Evolutionary conservation across 345 rosid species (phyloP).

Genomic region (Aquilaria sinensis): DNA sequence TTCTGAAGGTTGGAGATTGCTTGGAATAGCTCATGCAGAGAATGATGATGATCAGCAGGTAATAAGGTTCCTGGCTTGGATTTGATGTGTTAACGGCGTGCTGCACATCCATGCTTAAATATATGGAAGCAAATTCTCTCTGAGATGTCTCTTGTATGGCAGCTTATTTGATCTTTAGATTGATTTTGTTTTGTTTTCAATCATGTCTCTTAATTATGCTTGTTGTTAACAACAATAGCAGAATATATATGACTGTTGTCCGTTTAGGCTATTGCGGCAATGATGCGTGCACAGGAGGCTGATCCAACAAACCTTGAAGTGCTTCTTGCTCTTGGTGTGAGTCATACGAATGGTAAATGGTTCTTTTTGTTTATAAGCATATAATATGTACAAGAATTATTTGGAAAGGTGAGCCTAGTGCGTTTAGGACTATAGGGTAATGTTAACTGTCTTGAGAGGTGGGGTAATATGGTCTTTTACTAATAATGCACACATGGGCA

Average conservation of each 20-base stretch:
- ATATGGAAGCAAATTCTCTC: neutral
- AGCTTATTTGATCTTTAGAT: neutral
- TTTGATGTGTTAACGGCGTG: neutral
- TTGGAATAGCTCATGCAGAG: constrained; percentile 98
- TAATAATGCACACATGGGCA: too few species aligned
- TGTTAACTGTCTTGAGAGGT: too few species aligned
- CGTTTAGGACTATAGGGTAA: neutral
- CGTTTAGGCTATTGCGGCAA: constrained; percentile 96
- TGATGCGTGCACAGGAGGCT: constrained; percentile 98
- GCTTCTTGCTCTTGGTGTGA: constrained; percentile 98
- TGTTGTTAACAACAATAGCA: neutral
- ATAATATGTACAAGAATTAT: too few species aligned
- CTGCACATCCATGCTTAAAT: neutral
- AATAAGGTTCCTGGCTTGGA: constrained; percentile 2
- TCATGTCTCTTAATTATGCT: constrained; percentile 1
- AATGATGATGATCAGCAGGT: constrained; percentile 99
- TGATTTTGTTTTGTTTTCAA: neutral
- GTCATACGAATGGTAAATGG: constrained; percentile 95
- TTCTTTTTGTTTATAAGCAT: neutral
- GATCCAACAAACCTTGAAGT: constrained; percentile 95
- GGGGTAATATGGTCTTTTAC: too few species aligned
- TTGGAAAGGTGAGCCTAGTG: neutral
- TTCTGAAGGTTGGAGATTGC: constrained; percentile 99
- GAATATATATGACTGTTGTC: constrained; percentile 11
- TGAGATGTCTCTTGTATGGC: neutral